Percentiles rank a stretch among this genome's conserved stretches.
phyloP scores from a whole-genome alignment of 2,329 filamentous ascomycete species.

The Penicillium griseofulvum region DNA sequence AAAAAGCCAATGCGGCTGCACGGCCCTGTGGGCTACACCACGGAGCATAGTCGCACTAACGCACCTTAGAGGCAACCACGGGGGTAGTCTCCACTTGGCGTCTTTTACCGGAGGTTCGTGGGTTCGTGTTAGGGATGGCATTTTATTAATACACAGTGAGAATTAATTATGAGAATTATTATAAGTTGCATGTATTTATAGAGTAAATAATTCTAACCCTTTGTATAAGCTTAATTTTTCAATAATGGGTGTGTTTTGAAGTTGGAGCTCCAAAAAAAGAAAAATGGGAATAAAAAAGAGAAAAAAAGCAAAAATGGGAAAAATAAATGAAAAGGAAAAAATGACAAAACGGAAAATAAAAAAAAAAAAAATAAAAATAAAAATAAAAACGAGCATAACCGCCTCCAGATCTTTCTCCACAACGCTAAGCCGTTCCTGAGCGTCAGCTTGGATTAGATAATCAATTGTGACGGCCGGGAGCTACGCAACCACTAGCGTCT shows the following conservation, averaged over 20 bases:
- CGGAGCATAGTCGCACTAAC: slow-evolving; percentile 26
- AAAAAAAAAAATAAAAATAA: neutral
- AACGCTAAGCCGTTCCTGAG: slow-evolving; percentile 17
- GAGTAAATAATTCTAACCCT: neutral
- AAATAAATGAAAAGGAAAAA: neutral
- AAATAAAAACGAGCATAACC: slow-evolving; percentile 12
- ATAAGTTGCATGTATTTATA: too few relatives aligned
- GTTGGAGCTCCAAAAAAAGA: neutral
- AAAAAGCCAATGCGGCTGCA: slow-evolving; percentile 14
- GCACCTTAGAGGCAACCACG: slow-evolving; percentile 22
- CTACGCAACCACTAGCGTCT: slow-evolving; percentile 27
- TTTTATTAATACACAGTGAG: neutral
- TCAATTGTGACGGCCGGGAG: slow-evolving; percentile 21
- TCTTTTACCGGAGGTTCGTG: slow-evolving; percentile 18
- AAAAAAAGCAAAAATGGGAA: neutral
- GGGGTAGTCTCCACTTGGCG: slow-evolving; percentile 22
- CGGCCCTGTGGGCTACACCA: slow-evolving; percentile 24
- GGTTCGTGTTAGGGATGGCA: neutral
- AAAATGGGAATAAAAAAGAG: neutral
- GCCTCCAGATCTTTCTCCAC: slow-evolving; percentile 25
- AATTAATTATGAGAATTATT: too few relatives aligned
- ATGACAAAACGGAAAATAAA: neutral
- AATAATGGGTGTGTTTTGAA: neutral
- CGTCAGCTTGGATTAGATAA: slow-evolving; percentile 18
- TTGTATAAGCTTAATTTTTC: neutral